These are phyloP conservation scores for Septoria petroselini DNA, from an alignment of 2,329 filamentous ascomycete species.

Conservation along the genomic window DNA sequence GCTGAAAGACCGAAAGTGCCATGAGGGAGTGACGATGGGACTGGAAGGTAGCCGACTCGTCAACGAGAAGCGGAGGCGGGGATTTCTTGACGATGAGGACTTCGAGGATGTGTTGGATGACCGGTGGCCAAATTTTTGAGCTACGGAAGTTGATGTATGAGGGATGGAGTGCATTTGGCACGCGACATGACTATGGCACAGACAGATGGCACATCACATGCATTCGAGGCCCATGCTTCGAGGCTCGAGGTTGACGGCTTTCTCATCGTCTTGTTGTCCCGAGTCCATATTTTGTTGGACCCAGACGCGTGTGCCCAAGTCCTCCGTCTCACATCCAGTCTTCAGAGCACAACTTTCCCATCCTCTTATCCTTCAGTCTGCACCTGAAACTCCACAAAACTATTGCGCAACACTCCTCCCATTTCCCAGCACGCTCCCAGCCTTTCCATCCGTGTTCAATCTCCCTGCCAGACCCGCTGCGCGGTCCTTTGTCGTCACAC, in stretches of 20 bases:
- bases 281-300: too few species aligned
- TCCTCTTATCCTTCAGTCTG: too few species aligned
- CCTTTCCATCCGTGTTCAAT: background rate
- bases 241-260: too few species aligned
- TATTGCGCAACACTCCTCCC: constrained; percentile 7
- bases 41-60: constrained; percentile 53
- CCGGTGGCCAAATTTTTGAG: constrained; percentile 22
- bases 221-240: too few species aligned
- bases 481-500: constrained; percentile 12
- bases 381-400: too few species aligned
- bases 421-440: background rate
- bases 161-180: background rate
- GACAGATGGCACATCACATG: too few species aligned
- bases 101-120: constrained; percentile 43
- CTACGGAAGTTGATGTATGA: constrained; percentile 1
- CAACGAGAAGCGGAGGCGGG: constrained; percentile 50
- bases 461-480: constrained; percentile 1
- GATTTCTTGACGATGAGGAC: constrained; percentile 52
- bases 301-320: too few species aligned
- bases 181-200: too few species aligned
- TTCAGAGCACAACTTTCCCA: too few species aligned
- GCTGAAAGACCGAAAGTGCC: constrained; percentile 50
- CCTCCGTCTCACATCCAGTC: too few species aligned
- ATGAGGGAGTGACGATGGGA: constrained; percentile 54
- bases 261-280: too few species aligned